Conservation (phyloP, 1,139 yeast genomes). For the Hansenula sp. region DNA sequence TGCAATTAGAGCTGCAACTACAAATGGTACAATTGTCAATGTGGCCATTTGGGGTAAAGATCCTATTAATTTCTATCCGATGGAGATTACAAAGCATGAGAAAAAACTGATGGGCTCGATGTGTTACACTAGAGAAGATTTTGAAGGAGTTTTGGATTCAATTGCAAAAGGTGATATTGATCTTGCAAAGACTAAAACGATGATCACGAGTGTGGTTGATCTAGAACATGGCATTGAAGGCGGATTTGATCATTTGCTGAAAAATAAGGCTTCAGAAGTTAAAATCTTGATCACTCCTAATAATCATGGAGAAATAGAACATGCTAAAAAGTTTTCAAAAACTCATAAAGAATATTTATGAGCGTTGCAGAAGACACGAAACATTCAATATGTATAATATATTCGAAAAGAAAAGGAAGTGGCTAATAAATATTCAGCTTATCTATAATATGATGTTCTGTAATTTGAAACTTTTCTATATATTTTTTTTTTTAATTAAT, state of each 20-base stretch:
- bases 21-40: conserved; percentile 47
- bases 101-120: conserved; percentile 44
- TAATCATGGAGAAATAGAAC: conserved; percentile 23
- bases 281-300: conserved; percentile 39
- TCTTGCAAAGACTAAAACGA: conserved; percentile 31
- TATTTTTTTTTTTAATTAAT: no score
- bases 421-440: neutral
- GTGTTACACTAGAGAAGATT: conserved; percentile 44
- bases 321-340: conserved; percentile 13
- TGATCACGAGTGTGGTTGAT: conserved; percentile 41
- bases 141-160: conserved; percentile 43
- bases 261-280: conserved; percentile 42
- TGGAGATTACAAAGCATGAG: conserved; percentile 42
- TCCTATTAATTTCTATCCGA: conserved; percentile 39
- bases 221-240: conserved; percentile 40
- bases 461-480: no score
- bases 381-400: no score
- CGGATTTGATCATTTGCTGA: conserved; percentile 40
- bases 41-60: conserved; percentile 48
- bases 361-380: no score
- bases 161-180: conserved; percentile 38
- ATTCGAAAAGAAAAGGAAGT: no score
- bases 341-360: conserved; percentile 2
- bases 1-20: conserved; percentile 35
- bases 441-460: no score